Conservation (phyloP, 2,329 filamentous ascomycete species). For the Nakataea oryzae region DNA sequence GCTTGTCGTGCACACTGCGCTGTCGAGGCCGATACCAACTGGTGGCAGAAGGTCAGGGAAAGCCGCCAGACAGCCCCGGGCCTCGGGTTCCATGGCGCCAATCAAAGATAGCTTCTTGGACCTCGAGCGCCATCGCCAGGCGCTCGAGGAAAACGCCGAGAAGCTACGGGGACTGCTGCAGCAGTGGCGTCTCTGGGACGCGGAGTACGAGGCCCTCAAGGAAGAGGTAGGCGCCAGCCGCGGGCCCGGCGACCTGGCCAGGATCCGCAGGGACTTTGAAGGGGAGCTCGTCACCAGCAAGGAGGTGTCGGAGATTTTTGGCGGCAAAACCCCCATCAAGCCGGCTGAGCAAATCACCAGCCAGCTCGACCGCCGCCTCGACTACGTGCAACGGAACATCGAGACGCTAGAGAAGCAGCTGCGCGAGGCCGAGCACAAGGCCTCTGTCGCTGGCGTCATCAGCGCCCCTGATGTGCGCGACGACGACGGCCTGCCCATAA, state of each 20-base stretch:
- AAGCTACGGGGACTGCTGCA: conserved; percentile 67
- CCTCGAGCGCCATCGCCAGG: conserved; percentile 63
- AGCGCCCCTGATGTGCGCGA: conserved; percentile 48
- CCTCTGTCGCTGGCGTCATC: conserved; percentile 51
- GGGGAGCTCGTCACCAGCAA: conserved; percentile 52
- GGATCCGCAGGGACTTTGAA: conserved; percentile 47
- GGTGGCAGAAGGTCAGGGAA: background rate
- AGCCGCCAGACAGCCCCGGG: too few species aligned
- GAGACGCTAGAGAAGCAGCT: conserved; percentile 64
- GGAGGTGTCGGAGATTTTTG: conserved; percentile 41
- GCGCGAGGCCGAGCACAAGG: conserved; percentile 55
- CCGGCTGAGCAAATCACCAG: conserved; percentile 53
- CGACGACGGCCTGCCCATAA: conserved; percentile 63
- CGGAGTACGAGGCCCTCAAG: conserved; percentile 82
- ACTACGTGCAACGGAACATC: conserved; percentile 82
- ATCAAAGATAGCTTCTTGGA: conserved; percentile 33
- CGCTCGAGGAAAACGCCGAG: conserved; percentile 65
- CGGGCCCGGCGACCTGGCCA: conserved; percentile 39
- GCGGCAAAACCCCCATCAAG: conserved; percentile 28
- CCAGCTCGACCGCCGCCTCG: conserved; percentile 64
- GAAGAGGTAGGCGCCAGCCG: conserved; percentile 58
- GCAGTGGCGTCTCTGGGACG: conserved; percentile 85
- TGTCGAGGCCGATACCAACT: too few species aligned
- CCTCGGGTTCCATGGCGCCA: background rate
- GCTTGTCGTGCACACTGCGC: background rate